Percentiles rank a stretch among this genome's conserved stretches.
phyloP scores from a whole-genome alignment of 306 rosid species.

The Vigna angularis region DNA sequence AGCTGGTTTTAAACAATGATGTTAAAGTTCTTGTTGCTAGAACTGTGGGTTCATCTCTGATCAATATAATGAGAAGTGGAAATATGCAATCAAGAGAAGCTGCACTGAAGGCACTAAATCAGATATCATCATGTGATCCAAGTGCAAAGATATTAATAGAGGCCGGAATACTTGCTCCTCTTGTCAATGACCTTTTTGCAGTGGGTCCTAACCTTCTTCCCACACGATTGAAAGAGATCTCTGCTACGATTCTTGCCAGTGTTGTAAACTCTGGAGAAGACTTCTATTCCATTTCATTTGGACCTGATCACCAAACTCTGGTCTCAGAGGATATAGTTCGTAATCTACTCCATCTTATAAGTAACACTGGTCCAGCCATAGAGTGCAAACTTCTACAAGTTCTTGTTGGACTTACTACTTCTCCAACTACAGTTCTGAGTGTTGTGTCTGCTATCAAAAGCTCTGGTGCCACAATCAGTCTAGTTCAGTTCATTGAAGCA shows the following conservation, averaged over 20 bases:
- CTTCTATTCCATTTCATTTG: constrained; percentile 79
- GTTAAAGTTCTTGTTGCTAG: constrained; percentile 81
- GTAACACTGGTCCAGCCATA: constrained; percentile 98
- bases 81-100: constrained; percentile 87
- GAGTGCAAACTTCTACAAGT: constrained; percentile 97
- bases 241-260: constrained; percentile 96
- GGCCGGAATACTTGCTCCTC: constrained; percentile 97
- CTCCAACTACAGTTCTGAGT: constrained; percentile 69
- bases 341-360: constrained; percentile 90
- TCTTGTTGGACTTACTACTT: constrained; percentile 89
- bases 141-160: constrained; percentile 88
- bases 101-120: constrained; percentile 92
- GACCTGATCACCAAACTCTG: constrained; percentile 80
- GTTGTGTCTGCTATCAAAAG: constrained; percentile 90
- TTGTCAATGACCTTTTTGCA: constrained; percentile 89
- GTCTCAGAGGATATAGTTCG: constrained; percentile 95
- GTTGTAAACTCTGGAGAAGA: constrained; percentile 86
- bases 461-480: constrained; percentile 96
- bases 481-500: constrained; percentile 96
- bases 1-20: constrained; percentile 87
- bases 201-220: constrained; percentile 89
- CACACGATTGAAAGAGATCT: constrained; percentile 83
- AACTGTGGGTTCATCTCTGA: constrained; percentile 87
- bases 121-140: constrained; percentile 87
- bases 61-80: constrained; percentile 80